phyloP scores from a whole-genome alignment of 129 eudicot genomes.

The Solidago caesia region DNA sequence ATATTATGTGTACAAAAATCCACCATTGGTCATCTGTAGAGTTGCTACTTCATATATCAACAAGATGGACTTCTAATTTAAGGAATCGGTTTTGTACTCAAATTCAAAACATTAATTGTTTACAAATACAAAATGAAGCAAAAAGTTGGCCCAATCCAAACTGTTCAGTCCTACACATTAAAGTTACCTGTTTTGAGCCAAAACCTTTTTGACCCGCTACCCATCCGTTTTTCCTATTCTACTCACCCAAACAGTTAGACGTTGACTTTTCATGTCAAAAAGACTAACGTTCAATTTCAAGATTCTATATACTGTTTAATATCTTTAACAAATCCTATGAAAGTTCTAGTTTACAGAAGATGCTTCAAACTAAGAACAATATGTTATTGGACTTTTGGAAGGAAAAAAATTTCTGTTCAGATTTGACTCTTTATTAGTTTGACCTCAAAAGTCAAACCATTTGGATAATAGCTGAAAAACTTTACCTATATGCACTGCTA shows the following conservation, averaged over 20 bases:
- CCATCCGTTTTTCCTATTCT: too few species aligned
- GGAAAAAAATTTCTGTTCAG: background rate
- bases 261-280: conserved; percentile 2
- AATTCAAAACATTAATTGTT: too few species aligned
- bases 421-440: background rate
- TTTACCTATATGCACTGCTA: conserved; percentile 46
- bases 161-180: too few species aligned
- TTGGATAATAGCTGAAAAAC: background rate
- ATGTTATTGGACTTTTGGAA: background rate
- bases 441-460: background rate
- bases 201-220: too few species aligned
- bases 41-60: background rate
- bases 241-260: background rate
- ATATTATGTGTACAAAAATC: background rate
- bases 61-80: too few species aligned
- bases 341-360: background rate
- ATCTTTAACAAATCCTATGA: background rate
- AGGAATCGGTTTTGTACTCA: too few species aligned
- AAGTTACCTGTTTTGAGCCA: too few species aligned
- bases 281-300: background rate
- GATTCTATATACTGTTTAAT: background rate
- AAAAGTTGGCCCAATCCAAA: too few species aligned
- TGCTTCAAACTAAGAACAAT: background rate
- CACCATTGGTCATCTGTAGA: background rate
- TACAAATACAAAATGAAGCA: too few species aligned